Evolutionary conservation across 257 asterid genomes (phyloP).

Genomic region (Solanum appendiculatum): DNA sequence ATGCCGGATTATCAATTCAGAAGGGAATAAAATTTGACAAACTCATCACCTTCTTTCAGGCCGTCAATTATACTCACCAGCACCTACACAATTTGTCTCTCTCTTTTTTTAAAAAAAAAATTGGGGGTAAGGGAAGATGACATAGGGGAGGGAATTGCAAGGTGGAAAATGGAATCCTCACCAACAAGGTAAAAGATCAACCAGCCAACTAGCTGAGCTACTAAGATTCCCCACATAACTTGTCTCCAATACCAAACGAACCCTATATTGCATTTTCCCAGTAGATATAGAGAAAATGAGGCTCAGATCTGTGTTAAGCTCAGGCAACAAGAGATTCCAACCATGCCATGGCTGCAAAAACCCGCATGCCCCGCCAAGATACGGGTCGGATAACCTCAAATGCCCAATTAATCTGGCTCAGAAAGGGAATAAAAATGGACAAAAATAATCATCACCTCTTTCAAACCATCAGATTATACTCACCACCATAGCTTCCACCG

Average conservation of each 20-base stretch:
- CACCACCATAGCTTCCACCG: neutral
- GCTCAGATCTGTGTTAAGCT: constrained; percentile 1
- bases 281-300: neutral
- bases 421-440: neutral
- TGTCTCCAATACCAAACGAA: too few species aligned
- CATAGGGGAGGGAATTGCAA: too few species aligned
- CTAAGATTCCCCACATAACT: too few species aligned
- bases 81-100: neutral
- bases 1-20: too few species aligned
- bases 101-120: too few species aligned
- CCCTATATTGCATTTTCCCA: too few species aligned
- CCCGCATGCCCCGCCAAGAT: neutral
- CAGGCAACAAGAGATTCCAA: neutral
- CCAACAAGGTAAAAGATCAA: too few species aligned
- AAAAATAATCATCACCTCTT: neutral
- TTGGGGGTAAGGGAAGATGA: too few species aligned
- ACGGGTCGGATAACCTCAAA: neutral
- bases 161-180: too few species aligned
- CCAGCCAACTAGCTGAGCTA: too few species aligned
- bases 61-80: neutral
- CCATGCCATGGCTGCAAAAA: constrained; percentile 5
- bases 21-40: neutral
- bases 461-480: neutral
- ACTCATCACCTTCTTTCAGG: neutral
- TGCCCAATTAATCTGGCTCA: neutral